Percentiles rank a stretch among this genome's conserved stretches.
Conservation (phyloP, 176 grass and related monocot species). For the Hsuehochloa calcarea region DNA sequence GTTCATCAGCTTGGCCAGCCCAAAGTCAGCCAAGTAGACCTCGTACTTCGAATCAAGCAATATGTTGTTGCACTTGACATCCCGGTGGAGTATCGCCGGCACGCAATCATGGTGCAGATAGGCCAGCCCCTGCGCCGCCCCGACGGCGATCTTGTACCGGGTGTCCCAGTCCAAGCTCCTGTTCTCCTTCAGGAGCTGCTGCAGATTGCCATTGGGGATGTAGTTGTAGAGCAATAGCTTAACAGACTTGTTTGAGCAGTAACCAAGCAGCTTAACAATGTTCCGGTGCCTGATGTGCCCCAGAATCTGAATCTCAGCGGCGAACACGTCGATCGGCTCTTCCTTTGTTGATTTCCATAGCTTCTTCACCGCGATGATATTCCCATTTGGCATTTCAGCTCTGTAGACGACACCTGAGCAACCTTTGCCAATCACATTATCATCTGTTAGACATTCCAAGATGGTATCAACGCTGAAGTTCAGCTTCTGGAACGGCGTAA, state of each 20-base stretch:
- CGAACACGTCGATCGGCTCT: slow-evolving; percentile 61
- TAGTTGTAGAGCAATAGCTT: slow-evolving; percentile 98
- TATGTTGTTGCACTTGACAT: slow-evolving; percentile 97
- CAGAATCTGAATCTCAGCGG: slow-evolving; percentile 85
- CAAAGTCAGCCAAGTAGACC: slow-evolving; percentile 91
- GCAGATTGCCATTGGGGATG: slow-evolving; percentile 85
- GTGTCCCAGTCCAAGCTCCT: slow-evolving; percentile 89
- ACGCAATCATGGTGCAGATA: slow-evolving; percentile 94
- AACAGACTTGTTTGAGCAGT: slow-evolving; percentile 90
- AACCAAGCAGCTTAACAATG: slow-evolving; percentile 86
- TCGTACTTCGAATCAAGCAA: slow-evolving; percentile 86
- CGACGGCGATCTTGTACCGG: slow-evolving; percentile 77
- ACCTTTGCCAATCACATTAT: slow-evolving; percentile 94
- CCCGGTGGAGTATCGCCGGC: slow-evolving; percentile 80
- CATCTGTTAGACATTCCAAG: slow-evolving; percentile 76
- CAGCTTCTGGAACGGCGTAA: slow-evolving; percentile 82
- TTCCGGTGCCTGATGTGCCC: slow-evolving; percentile 96
- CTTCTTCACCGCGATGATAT: slow-evolving; percentile 87
- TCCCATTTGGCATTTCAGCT: slow-evolving; percentile 89
- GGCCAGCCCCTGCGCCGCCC: slow-evolving; percentile 77
- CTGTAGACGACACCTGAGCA: slow-evolving; percentile 91
- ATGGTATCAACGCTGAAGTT: slow-evolving; percentile 75
- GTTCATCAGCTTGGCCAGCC: slow-evolving; percentile 94
- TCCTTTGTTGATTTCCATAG: slow-evolving; percentile 83
- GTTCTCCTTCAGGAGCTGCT: slow-evolving; percentile 75